Base-by-base conservation (phyloP, 192 early-diverging fungal species). In the Thoreauomyces humboldtii region DNA sequence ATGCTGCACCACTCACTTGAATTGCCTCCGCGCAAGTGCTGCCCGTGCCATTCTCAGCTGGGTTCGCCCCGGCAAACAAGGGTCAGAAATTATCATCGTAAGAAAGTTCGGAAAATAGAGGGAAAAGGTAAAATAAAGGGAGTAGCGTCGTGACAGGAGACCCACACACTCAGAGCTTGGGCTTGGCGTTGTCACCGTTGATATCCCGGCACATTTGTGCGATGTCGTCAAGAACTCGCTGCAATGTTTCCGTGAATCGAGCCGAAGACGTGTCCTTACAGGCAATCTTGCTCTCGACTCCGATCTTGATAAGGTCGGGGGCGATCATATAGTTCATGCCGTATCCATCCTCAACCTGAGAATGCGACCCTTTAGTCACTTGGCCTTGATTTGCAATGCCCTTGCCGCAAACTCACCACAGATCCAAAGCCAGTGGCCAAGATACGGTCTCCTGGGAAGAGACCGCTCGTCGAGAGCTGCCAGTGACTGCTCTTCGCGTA, bases 391-490 rank as follows among this genome's bases (percentile, higher is more conserved):
- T n/a, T n/a, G n/a, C n/a, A 61, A 64, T 7, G 7, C 9, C 54
- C 33, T 35, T 34, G 17, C 7, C 41, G 35, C 6, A 51, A 36
- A 42, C 71, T 43, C 21, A 77, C 83, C 21, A 91, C 87, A 42
- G 86, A 78, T n/a, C 92, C 92, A 73, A 94, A 96, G 2, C 93
- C 93, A n/a, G 89, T 88, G 11, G 86, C 91, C 25, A 79, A 72
- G 50, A 92, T 70, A 46, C 78, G 70, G 46, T 84, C 71, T 4
- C 87, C 86, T 0, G 90, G 79, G 75, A 87, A 86, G 35, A 96
- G 71, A 6, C 87, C 87, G 22, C 63, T 86, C 1, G 94, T 94
- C 15, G 87, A 88, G 15, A 96, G 67, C 32, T 82, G 67, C 87
- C 88, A 96, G 17, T 77, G 67, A 17, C 77, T 75, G 17, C 86